Evolutionary conservation across 129 eudicot genomes (phyloP).

Genomic region (Lactuca sativa): DNA sequence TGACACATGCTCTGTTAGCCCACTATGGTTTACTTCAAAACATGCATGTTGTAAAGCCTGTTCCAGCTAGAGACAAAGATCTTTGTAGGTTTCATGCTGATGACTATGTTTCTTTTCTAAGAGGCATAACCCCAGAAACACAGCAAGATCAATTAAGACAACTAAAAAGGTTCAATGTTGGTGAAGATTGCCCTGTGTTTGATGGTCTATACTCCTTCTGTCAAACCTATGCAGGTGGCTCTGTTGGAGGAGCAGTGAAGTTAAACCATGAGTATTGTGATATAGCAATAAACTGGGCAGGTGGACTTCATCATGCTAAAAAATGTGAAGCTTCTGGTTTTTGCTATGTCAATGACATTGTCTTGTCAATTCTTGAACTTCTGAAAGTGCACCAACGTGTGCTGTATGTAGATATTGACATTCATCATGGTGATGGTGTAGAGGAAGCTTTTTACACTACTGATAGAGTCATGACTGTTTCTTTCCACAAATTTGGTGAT

Average conservation of each 20-base stretch:
- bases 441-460: constrained; percentile 98
- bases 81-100: constrained; percentile 79
- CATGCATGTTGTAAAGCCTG: constrained; percentile 69
- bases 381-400: constrained; percentile 83
- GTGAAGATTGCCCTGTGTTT: constrained; percentile 78
- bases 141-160: constrained; percentile 74
- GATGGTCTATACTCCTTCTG: constrained; percentile 75
- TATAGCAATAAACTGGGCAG: constrained; percentile 80
- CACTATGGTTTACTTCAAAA: constrained; percentile 67
- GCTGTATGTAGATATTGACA: constrained; percentile 90
- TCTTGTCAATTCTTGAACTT: constrained; percentile 69
- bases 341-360: constrained; percentile 78
- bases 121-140: constrained; percentile 72
- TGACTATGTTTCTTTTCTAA: constrained; percentile 65
- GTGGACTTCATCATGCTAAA: constrained; percentile 83
- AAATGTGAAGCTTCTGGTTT: constrained; percentile 87
- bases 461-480: constrained; percentile 95
- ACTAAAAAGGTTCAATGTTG: constrained; percentile 64
- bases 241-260: constrained; percentile 76
- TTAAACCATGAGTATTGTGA: constrained; percentile 61
- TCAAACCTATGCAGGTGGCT: constrained; percentile 80
- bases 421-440: constrained; percentile 98
- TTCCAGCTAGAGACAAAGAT: constrained; percentile 69
- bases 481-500: constrained; percentile 96
- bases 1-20: constrained; percentile 77